Conservation (phyloP, 1,284 basidiomycete species). For the Sporisorium graminicola region DNA sequence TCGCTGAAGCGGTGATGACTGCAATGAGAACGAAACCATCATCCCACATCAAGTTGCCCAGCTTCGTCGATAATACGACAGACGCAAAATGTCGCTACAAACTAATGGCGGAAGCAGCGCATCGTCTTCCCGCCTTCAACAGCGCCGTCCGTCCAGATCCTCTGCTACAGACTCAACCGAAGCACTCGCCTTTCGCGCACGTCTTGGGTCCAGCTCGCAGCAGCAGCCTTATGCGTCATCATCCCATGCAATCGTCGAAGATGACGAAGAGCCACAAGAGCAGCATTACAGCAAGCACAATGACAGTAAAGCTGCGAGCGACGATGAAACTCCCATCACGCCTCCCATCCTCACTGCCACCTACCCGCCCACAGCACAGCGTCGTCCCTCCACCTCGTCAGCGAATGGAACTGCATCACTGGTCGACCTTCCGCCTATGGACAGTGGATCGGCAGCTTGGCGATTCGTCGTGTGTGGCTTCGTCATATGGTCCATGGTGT, state of each 20-base stretch:
- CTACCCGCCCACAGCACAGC: constrained; percentile 20
- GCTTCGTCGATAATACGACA: no score
- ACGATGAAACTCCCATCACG: constrained; percentile 17
- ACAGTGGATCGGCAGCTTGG: constrained; percentile 29
- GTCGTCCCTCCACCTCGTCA: constrained; percentile 7
- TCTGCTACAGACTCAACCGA: constrained; percentile 23
- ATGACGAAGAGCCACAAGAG: constrained; percentile 17
- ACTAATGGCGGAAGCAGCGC: neutral
- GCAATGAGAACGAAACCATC: neutral
- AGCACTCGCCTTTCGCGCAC: constrained; percentile 19
- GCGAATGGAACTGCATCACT: neutral
- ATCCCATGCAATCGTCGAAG: constrained; percentile 13
- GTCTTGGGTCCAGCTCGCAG: constrained; percentile 9
- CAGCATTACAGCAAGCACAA: constrained; percentile 11
- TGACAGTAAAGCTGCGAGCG: constrained; percentile 24
- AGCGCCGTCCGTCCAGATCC: constrained; percentile 25
- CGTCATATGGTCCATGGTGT: constrained; percentile 44
- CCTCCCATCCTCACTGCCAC: constrained; percentile 21
- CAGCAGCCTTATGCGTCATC: constrained; percentile 4
- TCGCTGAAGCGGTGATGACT: no score
- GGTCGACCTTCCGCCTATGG: constrained; percentile 19
- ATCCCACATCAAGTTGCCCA: neutral
- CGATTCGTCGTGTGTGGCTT: constrained; percentile 28
- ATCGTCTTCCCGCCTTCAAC: constrained; percentile 14
- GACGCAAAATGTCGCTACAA: constrained; percentile 12